Conservation (phyloP, 495 filamentous ascomycete genomes). For the Trichoderma parareesei region DNA sequence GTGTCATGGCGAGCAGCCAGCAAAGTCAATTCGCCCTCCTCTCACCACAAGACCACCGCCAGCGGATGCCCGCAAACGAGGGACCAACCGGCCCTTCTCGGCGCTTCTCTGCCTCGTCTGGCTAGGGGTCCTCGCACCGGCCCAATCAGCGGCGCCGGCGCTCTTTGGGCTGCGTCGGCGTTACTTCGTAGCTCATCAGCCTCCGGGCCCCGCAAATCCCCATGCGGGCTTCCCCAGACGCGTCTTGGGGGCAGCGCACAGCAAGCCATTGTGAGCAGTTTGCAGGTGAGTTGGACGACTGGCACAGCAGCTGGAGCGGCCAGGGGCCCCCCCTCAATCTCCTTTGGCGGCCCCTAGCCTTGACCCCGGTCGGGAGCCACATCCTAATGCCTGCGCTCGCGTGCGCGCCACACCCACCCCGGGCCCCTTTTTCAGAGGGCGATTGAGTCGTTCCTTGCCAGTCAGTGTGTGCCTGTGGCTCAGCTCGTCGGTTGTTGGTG, state of each 20-base stretch:
- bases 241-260: neutral
- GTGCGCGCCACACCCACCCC: slow-evolving; percentile 2
- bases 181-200: slow-evolving; percentile 8
- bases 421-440: neutral
- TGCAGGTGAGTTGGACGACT: too few species aligned
- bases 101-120: slow-evolving; percentile 9
- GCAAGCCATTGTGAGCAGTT: neutral
- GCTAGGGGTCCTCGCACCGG: neutral
- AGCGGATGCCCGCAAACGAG: neutral
- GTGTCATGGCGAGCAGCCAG: neutral
- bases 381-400: neutral
- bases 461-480: neutral
- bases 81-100: slow-evolving; percentile 4
- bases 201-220: slow-evolving; percentile 8
- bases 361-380: neutral
- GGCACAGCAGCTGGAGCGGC: neutral
- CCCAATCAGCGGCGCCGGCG: neutral
- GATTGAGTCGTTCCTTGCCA: neutral
- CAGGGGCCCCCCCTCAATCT: slow-evolving; percentile 9
- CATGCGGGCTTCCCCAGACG: slow-evolving; percentile 8
- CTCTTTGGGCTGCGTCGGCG: slow-evolving; percentile 1
- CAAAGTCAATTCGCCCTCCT: neutral
- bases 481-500: neutral
- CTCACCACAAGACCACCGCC: neutral
- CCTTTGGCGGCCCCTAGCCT: slow-evolving; percentile 1